Percentiles rank a stretch among this genome's conserved stretches.
These are phyloP conservation scores for Echria macrotheca DNA, from an alignment of 495 filamentous ascomycete genomes.

Conservation along the genomic window DNA sequence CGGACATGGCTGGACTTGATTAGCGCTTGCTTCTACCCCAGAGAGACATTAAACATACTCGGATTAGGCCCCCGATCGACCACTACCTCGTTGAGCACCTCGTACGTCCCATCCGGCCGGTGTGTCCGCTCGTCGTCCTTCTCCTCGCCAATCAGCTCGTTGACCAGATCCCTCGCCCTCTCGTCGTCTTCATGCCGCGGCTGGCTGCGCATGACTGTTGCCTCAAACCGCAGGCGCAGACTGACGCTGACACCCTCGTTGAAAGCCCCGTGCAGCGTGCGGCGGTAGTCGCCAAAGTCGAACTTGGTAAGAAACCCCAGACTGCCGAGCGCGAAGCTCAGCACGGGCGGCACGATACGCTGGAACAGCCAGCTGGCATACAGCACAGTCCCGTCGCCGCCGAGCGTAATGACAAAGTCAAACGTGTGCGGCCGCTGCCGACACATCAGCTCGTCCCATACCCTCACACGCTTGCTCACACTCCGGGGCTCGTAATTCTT, in stretches of 20 bases:
- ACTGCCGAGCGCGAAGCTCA: slow-evolving; percentile 87
- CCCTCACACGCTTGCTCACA: slow-evolving; percentile 58
- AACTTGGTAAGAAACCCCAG: slow-evolving; percentile 96
- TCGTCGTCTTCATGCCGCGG: slow-evolving; percentile 23
- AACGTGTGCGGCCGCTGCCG: slow-evolving; percentile 74
- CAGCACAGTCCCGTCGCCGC: slow-evolving; percentile 94
- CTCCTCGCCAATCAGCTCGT: slow-evolving; percentile 82
- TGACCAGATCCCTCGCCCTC: slow-evolving; percentile 64
- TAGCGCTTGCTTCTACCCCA: background rate
- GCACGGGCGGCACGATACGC: slow-evolving; percentile 86
- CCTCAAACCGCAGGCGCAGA: slow-evolving; percentile 84
- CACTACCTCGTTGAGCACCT: slow-evolving; percentile 91
- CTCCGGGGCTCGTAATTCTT: slow-evolving; percentile 38
- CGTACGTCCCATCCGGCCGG: slow-evolving; percentile 69
- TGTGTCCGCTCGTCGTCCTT: slow-evolving; percentile 75
- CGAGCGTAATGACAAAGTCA: slow-evolving; percentile 89
- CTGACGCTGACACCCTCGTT: slow-evolving; percentile 83
- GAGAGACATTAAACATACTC: slow-evolving; percentile 45
- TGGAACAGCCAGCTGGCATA: slow-evolving; percentile 97
- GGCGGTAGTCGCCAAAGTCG: slow-evolving; percentile 69
- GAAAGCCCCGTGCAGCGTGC: slow-evolving; percentile 68
- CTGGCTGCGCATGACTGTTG: slow-evolving; percentile 85
- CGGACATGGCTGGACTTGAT: slow-evolving; percentile 62
- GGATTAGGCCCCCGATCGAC: slow-evolving; percentile 88
- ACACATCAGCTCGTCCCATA: slow-evolving; percentile 79